Evolutionary conservation across 2,329 filamentous ascomycete genomes (phyloP).

Genomic region (Emmonsiellopsis sp.): DNA sequence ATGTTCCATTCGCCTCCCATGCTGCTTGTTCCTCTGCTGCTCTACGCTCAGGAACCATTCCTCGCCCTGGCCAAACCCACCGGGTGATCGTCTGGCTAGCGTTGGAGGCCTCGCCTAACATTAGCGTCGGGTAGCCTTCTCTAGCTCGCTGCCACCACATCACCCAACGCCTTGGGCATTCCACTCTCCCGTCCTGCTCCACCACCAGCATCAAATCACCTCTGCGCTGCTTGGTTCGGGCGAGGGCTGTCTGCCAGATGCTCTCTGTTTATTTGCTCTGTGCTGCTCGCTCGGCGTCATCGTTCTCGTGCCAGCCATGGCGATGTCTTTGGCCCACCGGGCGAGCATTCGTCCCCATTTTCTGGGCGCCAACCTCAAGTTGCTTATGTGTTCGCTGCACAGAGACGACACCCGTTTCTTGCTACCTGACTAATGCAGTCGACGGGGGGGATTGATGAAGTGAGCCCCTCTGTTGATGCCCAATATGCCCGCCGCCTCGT

Average conservation of each 20-base stretch:
- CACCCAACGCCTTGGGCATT: not conserved
- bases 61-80: too few relatives aligned
- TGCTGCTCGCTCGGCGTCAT: not conserved
- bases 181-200: not conserved
- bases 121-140: too few relatives aligned
- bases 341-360: not conserved
- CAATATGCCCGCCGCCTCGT: slow-evolving; percentile 6
- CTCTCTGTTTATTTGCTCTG: not conserved
- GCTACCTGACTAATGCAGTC: slow-evolving; percentile 10
- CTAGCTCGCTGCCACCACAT: too few relatives aligned
- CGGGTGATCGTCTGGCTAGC: too few relatives aligned
- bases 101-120: too few relatives aligned
- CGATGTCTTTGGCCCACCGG: not conserved
- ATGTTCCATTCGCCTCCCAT: too few relatives aligned
- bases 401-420: slow-evolving; percentile 5
- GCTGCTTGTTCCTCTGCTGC: too few relatives aligned
- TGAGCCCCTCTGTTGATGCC: slow-evolving; percentile 9
- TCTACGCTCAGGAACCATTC: too few relatives aligned
- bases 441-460: not conserved
- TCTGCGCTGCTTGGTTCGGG: not conserved
- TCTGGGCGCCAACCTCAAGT: not conserved
- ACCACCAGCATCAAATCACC: not conserved
- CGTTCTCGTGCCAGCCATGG: not conserved
- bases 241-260: not conserved
- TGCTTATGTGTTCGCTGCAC: slow-evolving; percentile 1